These are phyloP conservation scores for Xylariales sp. DNA, from an alignment of 2,329 filamentous ascomycete species.

Conservation along the genomic window DNA sequence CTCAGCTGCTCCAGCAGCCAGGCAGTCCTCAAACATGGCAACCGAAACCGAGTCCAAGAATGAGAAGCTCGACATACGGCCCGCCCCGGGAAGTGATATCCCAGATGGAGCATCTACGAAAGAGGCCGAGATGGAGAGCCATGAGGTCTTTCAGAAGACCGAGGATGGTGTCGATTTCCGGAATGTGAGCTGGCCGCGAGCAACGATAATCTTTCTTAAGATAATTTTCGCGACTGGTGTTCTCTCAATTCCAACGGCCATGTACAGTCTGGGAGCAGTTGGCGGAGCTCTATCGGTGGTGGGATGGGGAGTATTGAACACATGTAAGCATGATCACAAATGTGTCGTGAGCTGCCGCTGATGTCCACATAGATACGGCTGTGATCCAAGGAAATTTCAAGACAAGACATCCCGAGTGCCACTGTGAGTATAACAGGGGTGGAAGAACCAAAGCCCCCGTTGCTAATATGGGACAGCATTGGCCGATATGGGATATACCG, in stretches of 20 bases:
- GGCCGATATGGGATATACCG: constrained; percentile 52
- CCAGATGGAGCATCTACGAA: constrained; percentile 3
- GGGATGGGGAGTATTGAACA: constrained; percentile 21
- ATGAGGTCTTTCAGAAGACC: constrained; percentile 45
- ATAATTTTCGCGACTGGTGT: constrained; percentile 25
- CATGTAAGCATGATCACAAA: constrained; percentile 12
- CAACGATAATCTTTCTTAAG: constrained; percentile 49
- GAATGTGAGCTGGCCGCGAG: constrained; percentile 47
- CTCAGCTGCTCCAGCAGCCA: no score
- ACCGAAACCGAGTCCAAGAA: constrained; percentile 2
- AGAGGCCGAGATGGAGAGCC: constrained; percentile 16
- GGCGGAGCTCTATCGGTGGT: constrained; percentile 21
- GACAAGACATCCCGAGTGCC: constrained; percentile 32
- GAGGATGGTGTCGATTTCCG: constrained; percentile 46
- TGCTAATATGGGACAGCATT: constrained; percentile 15
- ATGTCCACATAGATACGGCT: constrained; percentile 25
- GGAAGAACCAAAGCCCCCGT: not conserved
- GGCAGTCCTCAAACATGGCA: constrained; percentile 1
- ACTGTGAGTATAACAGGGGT: constrained; percentile 16
- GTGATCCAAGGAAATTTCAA: constrained; percentile 35
- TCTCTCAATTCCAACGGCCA: constrained; percentile 21
- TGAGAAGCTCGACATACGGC: constrained; percentile 9
- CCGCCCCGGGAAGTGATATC: not conserved
- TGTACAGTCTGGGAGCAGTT: constrained; percentile 21
- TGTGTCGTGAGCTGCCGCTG: not conserved